Evolutionary conservation across 352 stramenopile species (phyloP), one percentile per base, ranked within the genome.

Genomic region (Phytophthora megakarya): DNA sequence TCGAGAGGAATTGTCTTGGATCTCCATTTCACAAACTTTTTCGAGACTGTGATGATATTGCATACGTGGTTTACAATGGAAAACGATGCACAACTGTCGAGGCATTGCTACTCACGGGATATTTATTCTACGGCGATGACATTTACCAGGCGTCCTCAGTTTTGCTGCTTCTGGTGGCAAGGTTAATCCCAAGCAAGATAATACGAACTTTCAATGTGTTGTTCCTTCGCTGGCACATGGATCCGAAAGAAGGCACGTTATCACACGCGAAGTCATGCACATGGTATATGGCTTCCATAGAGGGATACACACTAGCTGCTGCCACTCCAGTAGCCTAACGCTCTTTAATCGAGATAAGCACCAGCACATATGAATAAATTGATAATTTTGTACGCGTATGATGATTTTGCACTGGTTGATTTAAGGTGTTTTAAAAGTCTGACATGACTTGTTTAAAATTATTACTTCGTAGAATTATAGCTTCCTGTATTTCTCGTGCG

Each of bases 121-220:
- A 59, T 40, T 12, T 65, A 5, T 70, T 56, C 40, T 45, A 55
- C 19, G 54, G 61, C 15, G 49, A 32, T 5, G 39, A 70, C 48
- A 46, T 70, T 19, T 70, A 70, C 25, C 61, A 47, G n/a, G 53
- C 61, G 6, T 37, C 40, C 3, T 49, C 48, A 3, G 49, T 63
- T 2, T 42, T 63, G 46, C 42, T 66, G 32, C 55, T 70, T n/a
- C 33, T 70, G 8, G n/a, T 53, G 19, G 51, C 55, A 9, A 50
- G 62, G 6, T 5, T 66, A 12, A 5, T 65, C 9, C 62, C 62
- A 19, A 28, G 22, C 18, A 51, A 45, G 32, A n/a, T 65, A 11
- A 28, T 70, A 16, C 55, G 62, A 5, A 66, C 54, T 12, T 70
- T 70, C 42, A 70, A 70, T 43, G 43, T 70, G 13, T 37, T 70